These are phyloP conservation scores for Xerocomus potaroensis DNA, from an alignment of 768 basidiomycete genomes.

Conservation along the genomic window DNA sequence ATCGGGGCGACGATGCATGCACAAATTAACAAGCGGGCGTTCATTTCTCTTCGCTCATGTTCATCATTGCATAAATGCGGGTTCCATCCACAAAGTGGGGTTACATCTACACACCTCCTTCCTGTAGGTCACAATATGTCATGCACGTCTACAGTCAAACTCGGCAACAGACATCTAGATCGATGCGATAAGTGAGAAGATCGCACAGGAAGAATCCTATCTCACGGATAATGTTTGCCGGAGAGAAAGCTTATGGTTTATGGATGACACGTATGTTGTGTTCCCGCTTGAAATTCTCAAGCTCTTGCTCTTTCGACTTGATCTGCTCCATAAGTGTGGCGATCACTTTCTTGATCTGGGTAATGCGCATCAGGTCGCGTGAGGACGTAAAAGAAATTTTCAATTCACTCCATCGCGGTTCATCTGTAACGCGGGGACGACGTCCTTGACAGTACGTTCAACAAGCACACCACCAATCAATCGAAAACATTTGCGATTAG, in stretches of 20 bases:
- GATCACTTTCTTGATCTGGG: slow-evolving; percentile 80
- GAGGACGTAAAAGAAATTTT: not conserved
- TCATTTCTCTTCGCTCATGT: not conserved
- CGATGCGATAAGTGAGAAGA: not conserved
- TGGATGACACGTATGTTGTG: slow-evolving; percentile 66
- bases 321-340: slow-evolving; percentile 79
- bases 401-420: slow-evolving; percentile 78
- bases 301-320: slow-evolving; percentile 81
- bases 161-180: not conserved
- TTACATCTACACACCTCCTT: not conserved
- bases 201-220: not conserved
- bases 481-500: slow-evolving; percentile 92
- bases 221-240: no score
- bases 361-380: slow-evolving; percentile 7
- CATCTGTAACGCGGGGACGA: slow-evolving; percentile 85
- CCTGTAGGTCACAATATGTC: not conserved
- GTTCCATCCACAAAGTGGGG: not conserved
- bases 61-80: not conserved
- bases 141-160: not conserved
- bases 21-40: no score
- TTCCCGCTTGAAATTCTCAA: slow-evolving; percentile 74
- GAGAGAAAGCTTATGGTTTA: slow-evolving; percentile 21
- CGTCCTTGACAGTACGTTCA: slow-evolving; percentile 92
- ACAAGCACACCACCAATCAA: slow-evolving; percentile 94
- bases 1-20: no score